phyloP scores from a whole-genome alignment of 2,329 filamentous ascomycete species.

The Lojkania enalia region DNA sequence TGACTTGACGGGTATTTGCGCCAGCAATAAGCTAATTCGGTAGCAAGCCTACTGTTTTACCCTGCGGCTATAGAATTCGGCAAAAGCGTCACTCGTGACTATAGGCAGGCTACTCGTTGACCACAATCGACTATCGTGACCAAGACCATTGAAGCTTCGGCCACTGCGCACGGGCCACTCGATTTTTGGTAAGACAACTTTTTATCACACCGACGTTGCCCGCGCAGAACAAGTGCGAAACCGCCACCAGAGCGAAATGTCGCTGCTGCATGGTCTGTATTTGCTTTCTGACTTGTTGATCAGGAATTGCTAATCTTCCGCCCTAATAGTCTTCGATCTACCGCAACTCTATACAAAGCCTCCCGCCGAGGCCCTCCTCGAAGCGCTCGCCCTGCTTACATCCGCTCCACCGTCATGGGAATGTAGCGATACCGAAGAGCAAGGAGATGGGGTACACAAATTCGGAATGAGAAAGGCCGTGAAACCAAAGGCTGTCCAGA shows the following conservation, averaged over 20 bases:
- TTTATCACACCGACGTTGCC: too few species aligned
- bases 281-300: not conserved
- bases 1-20: too few species aligned
- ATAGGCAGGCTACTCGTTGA: not conserved
- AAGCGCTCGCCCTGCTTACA: conserved; percentile 67
- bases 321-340: conserved; percentile 68
- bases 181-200: not conserved
- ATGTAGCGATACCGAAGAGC: conserved; percentile 48
- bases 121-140: too few species aligned
- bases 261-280: conserved; percentile 31
- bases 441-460: conserved; percentile 42
- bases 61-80: too few species aligned
- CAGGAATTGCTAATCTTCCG: too few species aligned
- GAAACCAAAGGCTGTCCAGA: conserved; percentile 35
- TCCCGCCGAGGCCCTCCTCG: conserved; percentile 63
- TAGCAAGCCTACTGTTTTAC: too few species aligned
- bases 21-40: too few species aligned
- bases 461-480: conserved; percentile 20
- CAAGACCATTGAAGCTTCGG: too few species aligned
- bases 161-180: conserved; percentile 8
- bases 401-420: conserved; percentile 72
- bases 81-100: too few species aligned
- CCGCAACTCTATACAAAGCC: conserved; percentile 84
- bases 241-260: conserved; percentile 23
- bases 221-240: too few species aligned